These are phyloP conservation scores for Protomyces inouyei DNA, from an alignment of 1,139 yeast species.

Conservation along the genomic window DNA sequence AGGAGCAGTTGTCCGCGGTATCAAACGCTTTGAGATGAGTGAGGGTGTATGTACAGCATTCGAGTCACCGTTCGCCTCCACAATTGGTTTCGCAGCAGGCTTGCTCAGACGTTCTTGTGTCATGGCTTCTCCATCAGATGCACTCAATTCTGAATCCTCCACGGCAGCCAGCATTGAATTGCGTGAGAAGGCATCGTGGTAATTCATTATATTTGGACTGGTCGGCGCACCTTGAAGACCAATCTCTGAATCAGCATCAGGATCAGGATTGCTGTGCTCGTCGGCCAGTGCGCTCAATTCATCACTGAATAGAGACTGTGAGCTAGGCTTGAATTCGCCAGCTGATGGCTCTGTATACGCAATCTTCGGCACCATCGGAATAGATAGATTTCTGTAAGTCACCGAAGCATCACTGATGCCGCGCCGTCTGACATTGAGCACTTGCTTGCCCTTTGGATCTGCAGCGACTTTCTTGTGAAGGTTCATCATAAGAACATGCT, in stretches of 20 bases:
- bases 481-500: constrained; percentile 18
- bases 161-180: not conserved
- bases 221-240: not conserved
- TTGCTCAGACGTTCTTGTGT: not conserved
- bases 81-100: not conserved
- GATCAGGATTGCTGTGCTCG: not conserved
- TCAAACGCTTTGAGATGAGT: not conserved
- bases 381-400: not conserved
- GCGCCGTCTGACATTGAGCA: constrained; percentile 12
- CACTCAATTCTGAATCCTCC: not conserved
- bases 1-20: not conserved
- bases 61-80: not conserved
- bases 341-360: constrained; percentile 8
- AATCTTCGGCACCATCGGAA: constrained; percentile 2
- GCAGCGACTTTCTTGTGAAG: constrained; percentile 10
- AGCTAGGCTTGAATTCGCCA: constrained; percentile 5
- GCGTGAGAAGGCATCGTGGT: not conserved
- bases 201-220: not conserved
- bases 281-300: constrained; percentile 2
- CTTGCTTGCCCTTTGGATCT: constrained; percentile 13
- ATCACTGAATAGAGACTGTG: constrained; percentile 10
- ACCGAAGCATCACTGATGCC: constrained; percentile 23
- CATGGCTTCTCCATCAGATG: not conserved
- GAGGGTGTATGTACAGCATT: not conserved
- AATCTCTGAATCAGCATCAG: not conserved